Base-by-base conservation (phyloP, 371 early-diverging fungal genomes). In the Amoeboaphelidium occidentale region DNA sequence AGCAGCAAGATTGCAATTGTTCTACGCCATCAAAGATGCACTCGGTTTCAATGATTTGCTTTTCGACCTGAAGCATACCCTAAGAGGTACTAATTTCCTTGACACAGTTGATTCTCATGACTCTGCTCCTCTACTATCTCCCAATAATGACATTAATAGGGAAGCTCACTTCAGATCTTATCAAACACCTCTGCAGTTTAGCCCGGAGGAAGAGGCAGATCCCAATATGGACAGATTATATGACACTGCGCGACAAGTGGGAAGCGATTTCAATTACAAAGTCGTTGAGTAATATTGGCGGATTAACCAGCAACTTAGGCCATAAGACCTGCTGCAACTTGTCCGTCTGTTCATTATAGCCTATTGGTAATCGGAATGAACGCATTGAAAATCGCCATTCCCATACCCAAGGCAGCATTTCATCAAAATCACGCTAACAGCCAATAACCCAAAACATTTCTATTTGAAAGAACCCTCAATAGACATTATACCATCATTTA, bases 21-120 rank as follows among this genome's bases (percentile, higher is more conserved):
- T 63, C 42, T 70, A 73, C 55, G 87, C 92, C 0, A 55, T 84
- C 23, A 63, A 73, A 23, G 92, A 92, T 51, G 78, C 85, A 0
- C 55, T 82, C 43, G 89, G 89, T 0, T 47, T 81, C 24, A 72
- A 74, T 51, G 92, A 92, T 53, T 75, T 92, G 12, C 51, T 79
- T 21, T 65, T 76, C 60, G 93, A 92, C 53, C 69, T 81, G 0
- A 48, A 73, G 20, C 79, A 79, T 53, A 82, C 88, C 0, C 62
- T 83, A 43, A 66, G 68, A 20, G 88, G 88, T 0, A 71, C 74
- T 1, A 60, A 66, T 25, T 86, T 85, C 61, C 6, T 6, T 6
- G 10, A 17, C 6, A 10, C 6, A 6, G 17, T 10, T 32, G 39
- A 32, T 32, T 17, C 17, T 6, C 17, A 10, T 17, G 39, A 32